phyloP scores from a whole-genome alignment of 768 basidiomycete species.

The Suillus brevipes region DNA sequence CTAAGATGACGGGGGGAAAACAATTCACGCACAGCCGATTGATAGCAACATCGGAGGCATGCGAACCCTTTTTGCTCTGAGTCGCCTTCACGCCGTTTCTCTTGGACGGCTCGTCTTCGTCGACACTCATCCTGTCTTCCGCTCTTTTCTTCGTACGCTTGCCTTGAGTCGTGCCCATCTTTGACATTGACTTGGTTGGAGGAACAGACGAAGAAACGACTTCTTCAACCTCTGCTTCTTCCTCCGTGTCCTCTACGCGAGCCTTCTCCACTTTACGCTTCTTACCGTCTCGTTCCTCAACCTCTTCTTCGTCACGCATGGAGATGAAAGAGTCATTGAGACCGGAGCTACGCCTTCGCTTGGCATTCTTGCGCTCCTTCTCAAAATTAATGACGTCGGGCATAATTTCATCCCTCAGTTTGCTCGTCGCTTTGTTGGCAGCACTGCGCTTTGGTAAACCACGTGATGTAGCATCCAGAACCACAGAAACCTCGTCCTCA shows the following conservation, averaged over 20 bases:
- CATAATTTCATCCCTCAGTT: conserved; percentile 59
- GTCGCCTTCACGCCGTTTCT: conserved; percentile 10
- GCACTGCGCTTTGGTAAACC: conserved; percentile 47
- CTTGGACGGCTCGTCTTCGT: conserved; percentile 2
- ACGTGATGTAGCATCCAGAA: conserved; percentile 19
- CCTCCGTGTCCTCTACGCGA: conserved; percentile 23
- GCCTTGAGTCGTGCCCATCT: conserved; percentile 8
- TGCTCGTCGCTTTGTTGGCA: conserved; percentile 49
- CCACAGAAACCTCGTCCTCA: conserved; percentile 12
- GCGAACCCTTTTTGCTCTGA: conserved; percentile 17
- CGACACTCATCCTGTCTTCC: conserved; percentile 12
- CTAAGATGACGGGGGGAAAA: neutral
- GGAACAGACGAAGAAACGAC: conserved; percentile 14
- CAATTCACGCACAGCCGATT: conserved; percentile 9
- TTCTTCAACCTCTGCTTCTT: conserved; percentile 25
- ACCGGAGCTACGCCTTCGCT: conserved; percentile 33
- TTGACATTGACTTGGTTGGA: conserved; percentile 16
- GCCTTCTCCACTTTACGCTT: conserved; percentile 22
- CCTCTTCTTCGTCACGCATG: conserved; percentile 6
- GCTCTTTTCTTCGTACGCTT: conserved; percentile 3
- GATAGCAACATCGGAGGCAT: neutral
- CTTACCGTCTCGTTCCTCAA: conserved; percentile 18
- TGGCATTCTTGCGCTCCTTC: conserved; percentile 55
- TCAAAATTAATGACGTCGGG: conserved; percentile 74
- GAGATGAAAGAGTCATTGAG: conserved; percentile 28